These are phyloP conservation scores for Mucor sp. DNA, from an alignment of 371 early-diverging fungal genomes.

Conservation along the genomic window DNA sequence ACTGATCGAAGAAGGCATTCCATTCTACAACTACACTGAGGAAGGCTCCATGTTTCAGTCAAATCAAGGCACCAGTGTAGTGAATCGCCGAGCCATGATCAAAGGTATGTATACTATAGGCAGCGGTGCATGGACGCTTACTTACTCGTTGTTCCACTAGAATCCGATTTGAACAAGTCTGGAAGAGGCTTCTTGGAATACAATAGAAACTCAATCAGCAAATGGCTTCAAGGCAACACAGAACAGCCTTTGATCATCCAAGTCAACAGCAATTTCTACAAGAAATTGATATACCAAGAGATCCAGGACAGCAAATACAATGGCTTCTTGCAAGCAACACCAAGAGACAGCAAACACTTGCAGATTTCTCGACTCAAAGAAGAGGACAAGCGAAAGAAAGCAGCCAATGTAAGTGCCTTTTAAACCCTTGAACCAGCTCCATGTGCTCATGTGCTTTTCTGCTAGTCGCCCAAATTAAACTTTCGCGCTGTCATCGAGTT, in stretches of 20 bases:
- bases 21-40: constrained; percentile 44
- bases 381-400: constrained; percentile 29
- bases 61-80: constrained; percentile 16
- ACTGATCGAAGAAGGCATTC: constrained; percentile 44
- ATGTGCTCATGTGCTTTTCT: not conserved
- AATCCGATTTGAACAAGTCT: constrained; percentile 9
- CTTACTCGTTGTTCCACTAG: not conserved
- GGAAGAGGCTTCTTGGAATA: constrained; percentile 19
- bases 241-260: constrained; percentile 39
- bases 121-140: not conserved
- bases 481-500: constrained; percentile 79
- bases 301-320: constrained; percentile 49
- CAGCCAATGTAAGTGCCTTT: constrained; percentile 7
- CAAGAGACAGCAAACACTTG: constrained; percentile 38
- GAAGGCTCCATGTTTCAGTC: constrained; percentile 22
- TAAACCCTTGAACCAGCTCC: not conserved
- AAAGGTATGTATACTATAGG: constrained; percentile 9
- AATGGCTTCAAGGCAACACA: constrained; percentile 42
- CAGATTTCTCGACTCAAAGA: constrained; percentile 39
- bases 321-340: constrained; percentile 35
- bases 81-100: constrained; percentile 10
- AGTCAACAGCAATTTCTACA: constrained; percentile 50
- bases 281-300: constrained; percentile 65
- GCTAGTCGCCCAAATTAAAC: constrained; percentile 52
- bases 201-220: constrained; percentile 14